Percentiles rank a stretch among this genome's conserved stretches.
Conservation (phyloP, 139 green algal genomes). For the Chlorella sp. region DNA sequence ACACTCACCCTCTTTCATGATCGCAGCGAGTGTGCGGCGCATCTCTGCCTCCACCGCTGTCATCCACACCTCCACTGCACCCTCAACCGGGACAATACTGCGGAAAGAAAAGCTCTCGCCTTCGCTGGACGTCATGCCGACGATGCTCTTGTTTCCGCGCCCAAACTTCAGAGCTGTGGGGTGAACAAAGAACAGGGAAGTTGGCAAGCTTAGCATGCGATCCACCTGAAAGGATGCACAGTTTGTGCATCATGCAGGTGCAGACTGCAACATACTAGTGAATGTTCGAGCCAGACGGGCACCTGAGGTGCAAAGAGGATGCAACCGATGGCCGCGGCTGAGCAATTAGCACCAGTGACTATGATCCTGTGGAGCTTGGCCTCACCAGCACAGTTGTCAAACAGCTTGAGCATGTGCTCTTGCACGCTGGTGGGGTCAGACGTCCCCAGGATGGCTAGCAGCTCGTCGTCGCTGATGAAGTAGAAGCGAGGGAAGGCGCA, state of each 20-base stretch:
- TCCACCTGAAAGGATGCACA: too few relatives aligned
- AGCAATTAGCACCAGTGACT: not conserved
- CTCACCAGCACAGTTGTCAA: constrained; percentile 86
- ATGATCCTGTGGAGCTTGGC: too few relatives aligned
- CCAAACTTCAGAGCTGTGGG: constrained; percentile 62
- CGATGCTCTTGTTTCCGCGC: constrained; percentile 72
- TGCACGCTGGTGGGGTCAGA: constrained; percentile 65
- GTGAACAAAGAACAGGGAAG: too few relatives aligned
- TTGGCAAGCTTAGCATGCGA: too few relatives aligned
- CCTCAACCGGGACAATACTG: constrained; percentile 60
- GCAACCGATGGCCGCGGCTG: too few relatives aligned
- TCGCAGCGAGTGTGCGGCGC: constrained; percentile 59
- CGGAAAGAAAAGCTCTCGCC: constrained; percentile 75
- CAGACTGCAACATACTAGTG: too few relatives aligned
- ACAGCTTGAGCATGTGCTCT: constrained; percentile 93
- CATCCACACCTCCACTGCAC: constrained; percentile 84
- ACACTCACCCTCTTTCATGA: constrained; percentile 71
- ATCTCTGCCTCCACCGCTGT: constrained; percentile 75
- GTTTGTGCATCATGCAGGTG: too few relatives aligned
- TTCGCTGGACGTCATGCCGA: constrained; percentile 78
- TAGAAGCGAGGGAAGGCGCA: constrained; percentile 79
- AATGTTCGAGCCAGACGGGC: too few relatives aligned
- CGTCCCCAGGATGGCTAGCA: constrained; percentile 77
- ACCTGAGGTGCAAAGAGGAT: too few relatives aligned
- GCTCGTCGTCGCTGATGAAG: constrained; percentile 84